Evolutionary conservation across 192 early-diverging fungal genomes (phyloP), one percentile per base, ranked within the genome.

Genomic region (Entomortierella lignicola): DNA sequence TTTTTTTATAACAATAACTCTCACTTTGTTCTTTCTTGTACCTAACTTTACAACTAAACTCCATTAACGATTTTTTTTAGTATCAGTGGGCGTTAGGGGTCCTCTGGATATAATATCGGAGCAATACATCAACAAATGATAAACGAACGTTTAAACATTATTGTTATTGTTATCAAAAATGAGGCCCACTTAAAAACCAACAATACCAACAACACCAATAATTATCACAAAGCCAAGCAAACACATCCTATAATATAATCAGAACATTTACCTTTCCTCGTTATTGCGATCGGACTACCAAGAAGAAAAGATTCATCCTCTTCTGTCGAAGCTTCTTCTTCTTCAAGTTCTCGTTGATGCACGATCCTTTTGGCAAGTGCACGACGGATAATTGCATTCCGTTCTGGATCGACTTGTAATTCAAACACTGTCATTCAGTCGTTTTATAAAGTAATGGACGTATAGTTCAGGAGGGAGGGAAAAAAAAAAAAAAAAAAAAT

Each of bases 251-350:
- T 10, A 37, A 4, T 7, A 10, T 37, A 37, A 37, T 7, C 34
- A 10, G 4, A 37, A 37, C 34, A 10, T 4, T 32, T 59, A 72
- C 70, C 70, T 41, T 63, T 72, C 39, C 60, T 72, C 31, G 57
- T 57, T 50, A 66, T 43, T 56, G 47, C 43, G 53, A 56, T 61
- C 27, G 70, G 63, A 43, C 55, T 61, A 12, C 59, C 62, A 2
- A 77, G 50, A 59, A 77, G 50, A 59, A 77, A 77, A 20, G 74
- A 69, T 37, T 77, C 74, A 25, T 77, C 74, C 25, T 77, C 74
- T 42, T 77, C 74, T 43, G 74, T 77, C 18, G 74, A 77, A 17
- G 74, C 74, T 26, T 77, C 74, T 34, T 77, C 74, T 29, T 77
- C 74, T 8, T 77, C 74, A 0, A 69, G 29, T 34, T 77, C 74